phyloP scores from a whole-genome alignment of 1,284 basidiomycete genomes.

The Athelia psychrophila region DNA sequence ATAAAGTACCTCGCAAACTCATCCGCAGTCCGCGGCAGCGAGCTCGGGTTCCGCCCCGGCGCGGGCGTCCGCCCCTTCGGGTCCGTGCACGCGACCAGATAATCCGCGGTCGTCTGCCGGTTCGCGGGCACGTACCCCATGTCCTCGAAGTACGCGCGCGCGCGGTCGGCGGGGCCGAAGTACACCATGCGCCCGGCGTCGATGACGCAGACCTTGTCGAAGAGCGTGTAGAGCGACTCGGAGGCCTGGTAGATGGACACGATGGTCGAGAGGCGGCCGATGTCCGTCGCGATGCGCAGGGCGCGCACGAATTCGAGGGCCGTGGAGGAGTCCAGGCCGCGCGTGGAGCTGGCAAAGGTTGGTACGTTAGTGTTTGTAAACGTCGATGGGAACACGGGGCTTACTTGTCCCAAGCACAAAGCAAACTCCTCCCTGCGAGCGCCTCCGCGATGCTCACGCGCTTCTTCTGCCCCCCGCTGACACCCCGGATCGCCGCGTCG shows the following conservation, averaged over 20 bases:
- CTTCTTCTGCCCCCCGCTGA: conserved; percentile 80
- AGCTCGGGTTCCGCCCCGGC: conserved; percentile 37
- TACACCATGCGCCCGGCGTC: conserved; percentile 74
- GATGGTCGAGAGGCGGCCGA: conserved; percentile 51
- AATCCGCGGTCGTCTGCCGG: conserved; percentile 70
- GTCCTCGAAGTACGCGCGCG: conserved; percentile 62
- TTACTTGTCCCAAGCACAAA: conserved; percentile 57
- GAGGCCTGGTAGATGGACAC: conserved; percentile 73
- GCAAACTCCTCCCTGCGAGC: conserved; percentile 38
- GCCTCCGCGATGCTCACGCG: conserved; percentile 63
- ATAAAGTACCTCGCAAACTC: conserved; percentile 52
- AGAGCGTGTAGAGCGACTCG: conserved; percentile 49
- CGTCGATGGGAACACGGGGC: conserved; percentile 13
- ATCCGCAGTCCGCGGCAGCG: conserved; percentile 55
- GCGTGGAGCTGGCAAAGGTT: conserved; percentile 47
- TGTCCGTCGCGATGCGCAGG: conserved; percentile 59
- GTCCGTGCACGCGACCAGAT: conserved; percentile 62
- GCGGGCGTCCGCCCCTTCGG: conserved; percentile 53
- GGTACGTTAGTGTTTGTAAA: too few relatives aligned
- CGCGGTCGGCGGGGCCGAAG: conserved; percentile 62
- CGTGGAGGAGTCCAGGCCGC: conserved; percentile 72
- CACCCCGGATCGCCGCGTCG: conserved; percentile 71
- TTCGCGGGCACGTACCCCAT: conserved; percentile 63
- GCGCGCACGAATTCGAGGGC: conserved; percentile 64
- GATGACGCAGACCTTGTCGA: conserved; percentile 71